Evolutionary conservation across 352 stramenopile species (phyloP).

Genomic region (Phytophthora sp.): DNA sequence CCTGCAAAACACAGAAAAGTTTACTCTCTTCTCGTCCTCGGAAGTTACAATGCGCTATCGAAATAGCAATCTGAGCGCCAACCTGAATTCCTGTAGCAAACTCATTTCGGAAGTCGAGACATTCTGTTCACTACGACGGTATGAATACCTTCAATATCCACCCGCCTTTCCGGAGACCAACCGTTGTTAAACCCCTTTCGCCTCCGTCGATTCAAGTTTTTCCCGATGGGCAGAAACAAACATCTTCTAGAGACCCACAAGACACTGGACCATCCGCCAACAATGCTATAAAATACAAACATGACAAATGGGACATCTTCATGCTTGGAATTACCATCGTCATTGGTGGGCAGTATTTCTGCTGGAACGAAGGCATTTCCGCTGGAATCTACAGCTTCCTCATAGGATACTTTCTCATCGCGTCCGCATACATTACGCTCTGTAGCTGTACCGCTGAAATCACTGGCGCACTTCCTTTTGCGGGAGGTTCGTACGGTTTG

Average conservation of each 20-base stretch:
- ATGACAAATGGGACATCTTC: constrained; percentile 31
- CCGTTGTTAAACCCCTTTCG: neutral
- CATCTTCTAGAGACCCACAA: neutral
- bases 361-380: constrained; percentile 39
- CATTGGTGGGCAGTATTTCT: constrained; percentile 51
- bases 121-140: no score
- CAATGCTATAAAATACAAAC: constrained; percentile 17
- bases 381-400: constrained; percentile 43
- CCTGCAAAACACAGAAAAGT: no score
- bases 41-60: neutral
- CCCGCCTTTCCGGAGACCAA: neutral
- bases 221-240: neutral
- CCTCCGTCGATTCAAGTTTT: constrained; percentile 5
- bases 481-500: constrained; percentile 40
- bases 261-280: neutral
- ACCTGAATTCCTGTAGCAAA: neutral
- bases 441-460: constrained; percentile 43
- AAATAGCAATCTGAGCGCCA: neutral
- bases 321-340: constrained; percentile 44
- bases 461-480: constrained; percentile 34
- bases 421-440: constrained; percentile 34
- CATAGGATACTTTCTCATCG: constrained; percentile 31
- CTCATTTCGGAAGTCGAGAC: neutral
- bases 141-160: neutral
- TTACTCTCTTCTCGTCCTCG: constrained; percentile 1